phyloP scores from a whole-genome alignment of 345 rosid species.

The Eucalyptus pumila region DNA sequence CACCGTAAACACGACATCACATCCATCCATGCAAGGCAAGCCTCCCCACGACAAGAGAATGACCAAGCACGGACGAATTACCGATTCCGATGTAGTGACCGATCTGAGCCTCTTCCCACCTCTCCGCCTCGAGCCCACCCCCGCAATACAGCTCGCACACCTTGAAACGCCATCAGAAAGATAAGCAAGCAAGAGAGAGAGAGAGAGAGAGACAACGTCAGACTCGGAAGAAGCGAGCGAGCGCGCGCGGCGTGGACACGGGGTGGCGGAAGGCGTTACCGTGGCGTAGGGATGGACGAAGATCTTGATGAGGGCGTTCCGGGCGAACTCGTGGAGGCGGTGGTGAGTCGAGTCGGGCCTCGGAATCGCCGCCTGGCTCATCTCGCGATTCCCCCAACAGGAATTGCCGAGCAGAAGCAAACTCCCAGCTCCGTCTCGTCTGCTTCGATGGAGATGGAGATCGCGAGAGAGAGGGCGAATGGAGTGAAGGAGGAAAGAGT shows the following conservation, averaged over 20 bases:
- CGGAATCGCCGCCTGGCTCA: slow-evolving; percentile 29
- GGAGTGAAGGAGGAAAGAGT: not conserved
- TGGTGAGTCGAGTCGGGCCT: slow-evolving; percentile 67
- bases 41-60: not conserved
- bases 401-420: not conserved
- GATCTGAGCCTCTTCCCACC: slow-evolving; percentile 65
- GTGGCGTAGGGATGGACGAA: slow-evolving; percentile 87
- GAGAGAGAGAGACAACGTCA: not conserved
- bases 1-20: not conserved
- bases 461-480: not conserved
- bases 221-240: not conserved
- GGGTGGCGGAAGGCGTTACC: slow-evolving; percentile 3
- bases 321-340: slow-evolving; percentile 82
- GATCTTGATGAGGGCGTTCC: slow-evolving; percentile 69
- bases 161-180: slow-evolving; percentile 2
- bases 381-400: not conserved
- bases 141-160: slow-evolving; percentile 90
- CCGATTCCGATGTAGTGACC: slow-evolving; percentile 82
- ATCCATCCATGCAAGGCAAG: not conserved
- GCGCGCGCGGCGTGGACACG: not conserved
- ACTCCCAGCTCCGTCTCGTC: not conserved
- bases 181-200: not conserved
- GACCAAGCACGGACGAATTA: not conserved
- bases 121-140: slow-evolving; percentile 50
- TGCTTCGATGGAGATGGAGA: not conserved